Evolutionary conservation across 163 green algal species (phyloP), one percentile per base, ranked within the genome.

Genomic region (Scenedesmus sp.): DNA sequence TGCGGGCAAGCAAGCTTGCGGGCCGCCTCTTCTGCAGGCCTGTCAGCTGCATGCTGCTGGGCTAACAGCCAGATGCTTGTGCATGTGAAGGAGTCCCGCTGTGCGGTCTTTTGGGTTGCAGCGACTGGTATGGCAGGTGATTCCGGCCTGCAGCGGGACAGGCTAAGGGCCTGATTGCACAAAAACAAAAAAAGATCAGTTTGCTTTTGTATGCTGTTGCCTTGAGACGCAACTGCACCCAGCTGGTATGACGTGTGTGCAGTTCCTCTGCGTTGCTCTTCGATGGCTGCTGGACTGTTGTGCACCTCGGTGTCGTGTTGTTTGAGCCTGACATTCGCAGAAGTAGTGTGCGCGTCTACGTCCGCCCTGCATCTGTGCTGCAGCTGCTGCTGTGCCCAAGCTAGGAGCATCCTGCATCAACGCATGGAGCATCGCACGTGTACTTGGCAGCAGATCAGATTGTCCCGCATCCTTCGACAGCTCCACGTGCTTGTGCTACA

Each of bases 1-100:
- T 74, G 23, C 20, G 54, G 82, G 56, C 81, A 86, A 20, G 57
- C 26, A 60, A 91, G 87, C 87, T 52, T n/a, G n/a, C n/a, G 59
- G n/a, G 84, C 87, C 3, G 34, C 34, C 34, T 46, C 34, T 46
- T 46, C 87, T 91, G 67, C 87, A 85, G 34, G 66, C 64, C 52
- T 66, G 84, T 12, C 79, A 89, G 62, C 62, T 89, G 9, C 5
- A 13, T 8, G 12, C 73, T 34, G 20, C 73, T 20, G 62, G 62
- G 12, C 34, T 46, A 46, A 70, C 62, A 20, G 62, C 54, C 82
- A 79, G 62, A 15, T 46, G 67, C 16, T 9, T 23, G 67, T 76
- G 82, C 57, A 18, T 73, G 8, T 4, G 54, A 8, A 46, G 34
- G 34, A 46, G 82, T 46, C 52, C 56, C 55, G 79, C 46, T 85